Conservation (phyloP, 2,329 filamentous ascomycete genomes). For the Monosporascus sp. region DNA sequence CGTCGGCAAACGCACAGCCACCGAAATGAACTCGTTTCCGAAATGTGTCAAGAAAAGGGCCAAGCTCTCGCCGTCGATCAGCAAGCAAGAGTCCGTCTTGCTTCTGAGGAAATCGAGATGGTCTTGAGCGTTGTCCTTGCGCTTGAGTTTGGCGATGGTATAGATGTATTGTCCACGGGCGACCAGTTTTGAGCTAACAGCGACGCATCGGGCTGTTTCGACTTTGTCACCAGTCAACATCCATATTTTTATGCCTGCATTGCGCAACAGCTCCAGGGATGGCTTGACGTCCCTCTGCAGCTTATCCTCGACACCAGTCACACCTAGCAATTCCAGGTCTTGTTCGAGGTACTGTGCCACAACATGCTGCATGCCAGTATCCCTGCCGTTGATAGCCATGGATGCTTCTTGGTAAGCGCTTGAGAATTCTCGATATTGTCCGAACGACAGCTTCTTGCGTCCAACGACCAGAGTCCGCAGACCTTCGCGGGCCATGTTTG, state of each 20-base stretch:
- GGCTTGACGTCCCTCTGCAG: constrained; percentile 94
- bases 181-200: constrained; percentile 90
- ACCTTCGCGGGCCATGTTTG: constrained; percentile 98
- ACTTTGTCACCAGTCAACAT: constrained; percentile 99
- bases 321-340: constrained; percentile 88
- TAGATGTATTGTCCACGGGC: constrained; percentile 93
- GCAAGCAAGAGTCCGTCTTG: constrained; percentile 79
- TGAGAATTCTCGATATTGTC: constrained; percentile 79
- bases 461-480: constrained; percentile 91
- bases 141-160: constrained; percentile 79
- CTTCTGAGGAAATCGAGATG: constrained; percentile 82
- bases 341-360: constrained; percentile 78
- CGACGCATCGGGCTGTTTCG: constrained; percentile 93
- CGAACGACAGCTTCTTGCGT: constrained; percentile 73
- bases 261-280: constrained; percentile 87
- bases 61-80: constrained; percentile 92
- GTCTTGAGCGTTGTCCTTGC: constrained; percentile 79
- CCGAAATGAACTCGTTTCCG: constrained; percentile 76
- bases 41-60: constrained; percentile 78
- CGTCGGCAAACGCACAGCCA: constrained; percentile 81
- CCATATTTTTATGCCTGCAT: constrained; percentile 98
- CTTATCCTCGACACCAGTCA: constrained; percentile 96
- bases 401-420: constrained; percentile 72
- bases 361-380: constrained; percentile 74
- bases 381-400: constrained; percentile 72